Evolutionary conservation across 306 rosid genomes (phyloP).

Genomic region (Quercus engelmannii): DNA sequence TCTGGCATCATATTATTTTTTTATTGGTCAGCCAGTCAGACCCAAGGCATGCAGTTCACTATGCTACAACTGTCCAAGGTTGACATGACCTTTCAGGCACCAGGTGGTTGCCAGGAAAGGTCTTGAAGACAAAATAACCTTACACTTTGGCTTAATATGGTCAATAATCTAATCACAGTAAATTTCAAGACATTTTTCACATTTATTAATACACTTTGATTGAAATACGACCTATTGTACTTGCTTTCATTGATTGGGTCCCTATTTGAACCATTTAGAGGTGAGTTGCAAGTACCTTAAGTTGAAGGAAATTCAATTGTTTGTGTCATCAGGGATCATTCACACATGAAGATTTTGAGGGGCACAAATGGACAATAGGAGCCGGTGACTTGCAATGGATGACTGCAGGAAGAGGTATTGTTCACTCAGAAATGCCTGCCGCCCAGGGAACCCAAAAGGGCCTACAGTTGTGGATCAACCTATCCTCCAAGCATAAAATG

Average conservation of each 20-base stretch:
- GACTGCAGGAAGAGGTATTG: constrained; percentile 97
- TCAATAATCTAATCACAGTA: too few species aligned
- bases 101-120: neutral
- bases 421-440: constrained; percentile 96
- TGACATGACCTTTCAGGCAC: neutral
- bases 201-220: too few species aligned
- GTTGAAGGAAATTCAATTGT: constrained; percentile 2
- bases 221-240: too few species aligned
- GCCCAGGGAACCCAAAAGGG: constrained; percentile 88
- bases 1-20: neutral
- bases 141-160: constrained; percentile 23
- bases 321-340: constrained; percentile 59
- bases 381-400: constrained; percentile 97
- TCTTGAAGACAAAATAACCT: constrained; percentile 20
- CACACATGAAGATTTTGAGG: constrained; percentile 93
- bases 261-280: neutral
- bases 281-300: neutral
- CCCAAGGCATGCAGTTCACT: too few species aligned
- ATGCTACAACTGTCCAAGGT: constrained; percentile 7
- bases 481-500: constrained; percentile 85
- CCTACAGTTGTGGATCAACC: constrained; percentile 86
- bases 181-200: too few species aligned
- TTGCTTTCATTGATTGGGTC: neutral
- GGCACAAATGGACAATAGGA: constrained; percentile 83
- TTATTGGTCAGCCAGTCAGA: neutral